Evolutionary conservation across 1,284 basidiomycete genomes (phyloP).

Genomic region (Violaceomyces palustris): DNA sequence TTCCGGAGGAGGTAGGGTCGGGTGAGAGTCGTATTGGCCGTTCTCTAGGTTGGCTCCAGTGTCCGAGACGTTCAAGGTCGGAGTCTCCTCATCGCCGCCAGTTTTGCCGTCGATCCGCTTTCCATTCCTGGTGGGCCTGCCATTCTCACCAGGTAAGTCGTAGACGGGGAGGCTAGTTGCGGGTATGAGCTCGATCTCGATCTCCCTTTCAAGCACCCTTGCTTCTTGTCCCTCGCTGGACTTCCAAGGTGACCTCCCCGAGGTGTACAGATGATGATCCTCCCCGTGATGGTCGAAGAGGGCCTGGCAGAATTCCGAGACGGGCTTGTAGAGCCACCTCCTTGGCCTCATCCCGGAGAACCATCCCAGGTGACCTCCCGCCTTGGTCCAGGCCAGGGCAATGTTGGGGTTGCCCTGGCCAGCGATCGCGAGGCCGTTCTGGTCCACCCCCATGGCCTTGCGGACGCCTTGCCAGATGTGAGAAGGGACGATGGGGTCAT

Average conservation of each 20-base stretch:
- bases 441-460: conserved; percentile 22
- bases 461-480: conserved; percentile 19
- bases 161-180: conserved; percentile 25
- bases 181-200: conserved; percentile 33
- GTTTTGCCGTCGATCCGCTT: background rate
- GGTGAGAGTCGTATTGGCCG: too few species aligned
- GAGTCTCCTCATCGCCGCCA: too few species aligned
- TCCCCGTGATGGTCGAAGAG: conserved; percentile 21
- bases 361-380: conserved; percentile 93
- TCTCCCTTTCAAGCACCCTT: conserved; percentile 9
- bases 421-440: conserved; percentile 54
- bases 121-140: conserved; percentile 1
- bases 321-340: conserved; percentile 43
- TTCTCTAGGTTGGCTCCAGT: too few species aligned
- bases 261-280: conserved; percentile 8
- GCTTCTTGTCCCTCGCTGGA: background rate
- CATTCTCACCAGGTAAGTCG: conserved; percentile 20
- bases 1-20: background rate
- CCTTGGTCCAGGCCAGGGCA: conserved; percentile 67
- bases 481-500: conserved; percentile 75
- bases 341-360: conserved; percentile 60
- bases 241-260: conserved; percentile 13
- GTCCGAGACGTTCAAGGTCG: too few species aligned
- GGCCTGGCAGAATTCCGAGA: conserved; percentile 36
- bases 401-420: conserved; percentile 63